Evolutionary conservation across 164 flowering plant species (phyloP).

Genomic region (Annona cherimola): DNA sequence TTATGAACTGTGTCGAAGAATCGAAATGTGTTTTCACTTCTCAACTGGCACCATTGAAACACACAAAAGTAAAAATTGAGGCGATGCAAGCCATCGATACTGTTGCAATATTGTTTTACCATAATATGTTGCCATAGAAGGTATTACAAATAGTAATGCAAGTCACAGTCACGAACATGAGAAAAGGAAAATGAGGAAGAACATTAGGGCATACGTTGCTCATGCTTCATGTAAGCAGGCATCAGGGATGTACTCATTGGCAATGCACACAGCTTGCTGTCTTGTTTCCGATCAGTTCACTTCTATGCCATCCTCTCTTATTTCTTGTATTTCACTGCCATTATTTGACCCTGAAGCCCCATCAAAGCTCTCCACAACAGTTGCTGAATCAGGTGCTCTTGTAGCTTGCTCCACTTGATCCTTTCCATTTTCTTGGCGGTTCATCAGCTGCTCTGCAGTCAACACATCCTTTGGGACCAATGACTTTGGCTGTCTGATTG

Average conservation of each 20-base stretch:
- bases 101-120: too few relatives aligned
- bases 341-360: constrained; percentile 14
- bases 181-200: background rate
- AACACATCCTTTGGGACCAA: constrained; percentile 29
- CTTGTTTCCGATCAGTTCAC: constrained; percentile 13
- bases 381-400: constrained; percentile 58
- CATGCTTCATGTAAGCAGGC: background rate
- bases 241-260: background rate
- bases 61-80: too few relatives aligned
- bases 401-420: constrained; percentile 21
- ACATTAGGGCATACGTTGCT: background rate
- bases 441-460: constrained; percentile 48
- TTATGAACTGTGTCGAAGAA: too few relatives aligned
- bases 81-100: too few relatives aligned
- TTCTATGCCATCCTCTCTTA: constrained; percentile 10
- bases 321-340: constrained; percentile 39
- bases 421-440: constrained; percentile 33
- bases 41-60: too few relatives aligned
- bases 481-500: constrained; percentile 76
- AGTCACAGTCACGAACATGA: background rate
- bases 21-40: too few relatives aligned
- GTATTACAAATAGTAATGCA: background rate
- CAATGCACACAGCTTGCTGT: background rate
- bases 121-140: background rate
- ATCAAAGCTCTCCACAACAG: constrained; percentile 30